Percentiles rank a stretch among this genome's conserved stretches.
phyloP scores from a whole-genome alignment of 306 rosid species.

The Trichosanthes truncata region DNA sequence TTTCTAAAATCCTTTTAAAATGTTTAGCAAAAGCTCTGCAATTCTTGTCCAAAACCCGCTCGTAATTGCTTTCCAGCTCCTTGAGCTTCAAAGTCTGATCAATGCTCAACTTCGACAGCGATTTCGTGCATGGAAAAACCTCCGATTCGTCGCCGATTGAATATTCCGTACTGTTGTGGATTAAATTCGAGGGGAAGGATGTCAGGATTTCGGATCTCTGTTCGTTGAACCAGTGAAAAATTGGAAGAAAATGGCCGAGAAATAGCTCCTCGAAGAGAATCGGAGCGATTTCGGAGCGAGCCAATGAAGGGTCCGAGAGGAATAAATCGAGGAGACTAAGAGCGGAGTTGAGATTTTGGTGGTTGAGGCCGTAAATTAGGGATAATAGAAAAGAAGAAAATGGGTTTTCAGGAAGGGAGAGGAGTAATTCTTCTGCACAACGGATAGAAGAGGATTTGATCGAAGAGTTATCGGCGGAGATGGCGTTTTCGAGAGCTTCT shows the following conservation, averaged over 20 bases:
- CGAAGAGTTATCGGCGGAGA: constrained; percentile 29
- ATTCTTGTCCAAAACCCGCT: constrained; percentile 50
- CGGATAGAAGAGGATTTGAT: constrained; percentile 37
- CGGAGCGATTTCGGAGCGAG: constrained; percentile 64
- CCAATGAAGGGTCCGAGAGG: constrained; percentile 33
- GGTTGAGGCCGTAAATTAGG: constrained; percentile 37
- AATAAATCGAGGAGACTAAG: constrained; percentile 41
- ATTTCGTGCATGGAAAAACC: constrained; percentile 34
- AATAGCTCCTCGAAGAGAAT: constrained; percentile 56
- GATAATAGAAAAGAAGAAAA: constrained; percentile 53
- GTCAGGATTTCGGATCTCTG: constrained; percentile 42
- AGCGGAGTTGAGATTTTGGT: constrained; percentile 36
- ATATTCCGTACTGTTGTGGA: constrained; percentile 9
- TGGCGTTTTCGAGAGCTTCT: constrained; percentile 47
- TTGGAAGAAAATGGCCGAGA: constrained; percentile 55
- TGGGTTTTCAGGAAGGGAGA: constrained; percentile 29
- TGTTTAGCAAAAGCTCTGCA: constrained; percentile 49
- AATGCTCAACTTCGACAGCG: constrained; percentile 55
- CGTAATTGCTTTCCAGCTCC: constrained; percentile 54
- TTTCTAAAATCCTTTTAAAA: constrained; percentile 39
- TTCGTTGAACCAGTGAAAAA: constrained; percentile 38
- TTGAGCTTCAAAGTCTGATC: constrained; percentile 51
- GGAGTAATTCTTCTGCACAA: constrained; percentile 57
- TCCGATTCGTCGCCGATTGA: constrained; percentile 26
- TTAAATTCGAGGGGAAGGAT: background rate